Base-by-base conservation (phyloP, 257 asterid genomes). In the Phtheirospermum japonicum region DNA sequence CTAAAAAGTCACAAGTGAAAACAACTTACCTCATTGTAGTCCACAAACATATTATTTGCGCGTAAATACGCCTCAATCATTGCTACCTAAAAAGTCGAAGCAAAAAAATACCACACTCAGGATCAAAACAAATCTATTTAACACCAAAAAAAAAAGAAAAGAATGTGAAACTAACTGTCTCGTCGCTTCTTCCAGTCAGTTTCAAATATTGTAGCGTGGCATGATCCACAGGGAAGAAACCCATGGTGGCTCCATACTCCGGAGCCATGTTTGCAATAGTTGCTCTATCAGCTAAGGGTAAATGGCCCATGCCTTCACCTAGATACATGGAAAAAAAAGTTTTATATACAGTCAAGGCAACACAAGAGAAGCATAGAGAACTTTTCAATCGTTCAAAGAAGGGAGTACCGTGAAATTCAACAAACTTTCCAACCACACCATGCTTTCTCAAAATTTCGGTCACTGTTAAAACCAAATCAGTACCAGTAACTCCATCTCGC, bases 231-330 rank as follows among this genome's bases (percentile, higher is more conserved):
- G 96, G 97, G 80, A 90, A 90, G 84, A 90, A 90, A 26, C 97
- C 97, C 97, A 90, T 90, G 70, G 97, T 90, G 34, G 97, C 97
- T 42, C 97, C 97, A 71, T 90, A 87, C 76, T 90, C 98, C 0
- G 98, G 98, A 45, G 98, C 82, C 98, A 90, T 90, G 56, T 90
- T 90, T 67, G 98, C 96, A 71, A 90, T 88, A 33, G 98, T 90
- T 66, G 98, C 98, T 73, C 96, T 79, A 61, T 90, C 98, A 23
- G 96, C 95, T 66, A 90, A 77, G 23, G 98, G 81, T 59, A 90
- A 76, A 46, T 78, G 65, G 59, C 87, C 80, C 90, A 90, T 81
- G 55, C 98, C 98, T 63, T 82, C 83, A 66, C 95, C 98, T 90
- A 56, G 13, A 67, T 31, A 67, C 59, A 61, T 11, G 48, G 28